Conservation (phyloP, 371 early-diverging fungal species). For the Smittium mucronatum region DNA sequence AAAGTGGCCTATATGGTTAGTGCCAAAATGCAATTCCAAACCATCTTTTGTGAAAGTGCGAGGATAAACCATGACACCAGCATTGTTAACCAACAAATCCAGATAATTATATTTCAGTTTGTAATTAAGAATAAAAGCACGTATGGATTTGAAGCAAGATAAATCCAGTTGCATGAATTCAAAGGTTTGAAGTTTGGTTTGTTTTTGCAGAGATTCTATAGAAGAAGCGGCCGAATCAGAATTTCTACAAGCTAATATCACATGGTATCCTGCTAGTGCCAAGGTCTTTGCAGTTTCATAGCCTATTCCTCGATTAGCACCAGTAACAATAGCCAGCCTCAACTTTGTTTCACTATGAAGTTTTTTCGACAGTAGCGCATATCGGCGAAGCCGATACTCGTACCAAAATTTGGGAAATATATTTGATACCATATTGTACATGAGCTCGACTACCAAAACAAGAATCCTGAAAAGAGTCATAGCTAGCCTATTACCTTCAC, state of each 20-base stretch:
- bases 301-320: constrained; percentile 32
- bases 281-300: constrained; percentile 30
- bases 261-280: constrained; percentile 26
- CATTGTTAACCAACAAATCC: constrained; percentile 15
- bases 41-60: constrained; percentile 13
- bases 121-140: constrained; percentile 14
- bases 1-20: constrained; percentile 19
- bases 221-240: constrained; percentile 32
- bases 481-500: no score
- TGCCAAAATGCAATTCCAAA: constrained; percentile 18
- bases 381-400: no score
- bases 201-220: constrained; percentile 31
- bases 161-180: constrained; percentile 17
- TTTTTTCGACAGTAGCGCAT: no score
- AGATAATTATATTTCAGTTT: background rate
- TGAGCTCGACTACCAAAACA: no score
- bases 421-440: no score
- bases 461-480: no score
- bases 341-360: no score
- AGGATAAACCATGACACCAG: constrained; percentile 3
- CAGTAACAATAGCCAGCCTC: constrained; percentile 21
- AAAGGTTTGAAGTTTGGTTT: background rate
- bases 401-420: no score
- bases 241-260: constrained; percentile 45
- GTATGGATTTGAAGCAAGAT: constrained; percentile 10